A percentile compares a stretch with the other conserved stretches of the same genome.
phyloP scores from a whole-genome alignment of 208 protist species.

The Acanthamoeba divionensis region DNA sequence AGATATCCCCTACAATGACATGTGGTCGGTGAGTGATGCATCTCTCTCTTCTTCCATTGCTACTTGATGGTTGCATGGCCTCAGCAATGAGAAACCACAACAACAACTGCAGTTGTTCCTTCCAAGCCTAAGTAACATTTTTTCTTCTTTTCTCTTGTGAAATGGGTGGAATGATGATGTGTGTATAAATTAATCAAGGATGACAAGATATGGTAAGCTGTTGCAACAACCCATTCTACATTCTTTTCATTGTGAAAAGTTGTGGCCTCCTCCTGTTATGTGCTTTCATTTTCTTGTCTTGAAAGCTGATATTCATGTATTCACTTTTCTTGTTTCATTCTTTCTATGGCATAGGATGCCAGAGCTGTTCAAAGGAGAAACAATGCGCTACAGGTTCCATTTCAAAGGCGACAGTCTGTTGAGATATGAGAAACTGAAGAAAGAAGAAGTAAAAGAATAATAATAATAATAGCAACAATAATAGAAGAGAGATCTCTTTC shows the following conservation, averaged over 20 bases:
- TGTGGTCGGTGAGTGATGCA: constrained; percentile 54
- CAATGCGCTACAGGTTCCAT: background rate
- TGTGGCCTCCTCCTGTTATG: too few relatives aligned
- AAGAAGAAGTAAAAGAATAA: background rate
- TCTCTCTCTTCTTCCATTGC: background rate
- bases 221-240: background rate
- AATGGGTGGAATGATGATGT: background rate
- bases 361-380: background rate
- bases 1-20: constrained; percentile 49
- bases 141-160: background rate
- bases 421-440: background rate
- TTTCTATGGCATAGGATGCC: background rate
- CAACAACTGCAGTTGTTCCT: too few relatives aligned
- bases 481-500: background rate
- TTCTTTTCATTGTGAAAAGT: background rate
- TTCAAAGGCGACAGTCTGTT: background rate
- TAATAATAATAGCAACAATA: background rate
- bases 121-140: background rate
- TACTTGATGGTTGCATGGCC: background rate
- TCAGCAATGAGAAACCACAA: too few relatives aligned
- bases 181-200: background rate
- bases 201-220: constrained; percentile 1
- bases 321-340: background rate
- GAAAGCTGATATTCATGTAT: too few relatives aligned
- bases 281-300: too few relatives aligned